Evolutionary conservation across 192 early-diverging fungal genomes (phyloP).

Genomic region (Podila horticola): DNA sequence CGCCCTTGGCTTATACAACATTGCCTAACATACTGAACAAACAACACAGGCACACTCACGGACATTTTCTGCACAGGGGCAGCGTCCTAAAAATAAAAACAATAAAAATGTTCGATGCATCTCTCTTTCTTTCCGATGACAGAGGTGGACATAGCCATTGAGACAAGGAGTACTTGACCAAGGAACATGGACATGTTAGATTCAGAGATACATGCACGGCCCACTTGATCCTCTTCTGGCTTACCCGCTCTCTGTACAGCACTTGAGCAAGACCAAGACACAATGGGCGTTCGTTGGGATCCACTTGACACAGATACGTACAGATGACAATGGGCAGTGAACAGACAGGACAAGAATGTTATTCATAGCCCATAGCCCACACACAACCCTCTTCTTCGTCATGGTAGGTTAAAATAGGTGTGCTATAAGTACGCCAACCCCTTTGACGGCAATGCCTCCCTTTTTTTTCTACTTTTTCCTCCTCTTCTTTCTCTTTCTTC

Average conservation of each 20-base stretch:
- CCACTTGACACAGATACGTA: slow-evolving; percentile 4
- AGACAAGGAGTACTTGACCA: no score
- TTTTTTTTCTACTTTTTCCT: slow-evolving; percentile 3
- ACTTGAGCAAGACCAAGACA: neutral
- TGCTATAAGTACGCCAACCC: neutral
- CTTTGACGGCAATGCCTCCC: neutral
- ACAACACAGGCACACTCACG: no score
- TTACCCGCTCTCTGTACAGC: neutral
- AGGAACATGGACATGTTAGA: no score
- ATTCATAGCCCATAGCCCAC: no score
- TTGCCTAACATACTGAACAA: no score
- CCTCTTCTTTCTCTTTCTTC: neutral
- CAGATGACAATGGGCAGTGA: neutral
- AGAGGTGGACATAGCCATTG: no score
- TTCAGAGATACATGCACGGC: no score
- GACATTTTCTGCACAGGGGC: slow-evolving; percentile 1
- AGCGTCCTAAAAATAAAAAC: slow-evolving; percentile 30
- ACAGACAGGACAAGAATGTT: no score
- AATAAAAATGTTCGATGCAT: neutral
- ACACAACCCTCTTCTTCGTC: no score
- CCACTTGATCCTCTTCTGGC: neutral
- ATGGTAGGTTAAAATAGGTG: no score
- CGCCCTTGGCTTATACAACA: no score
- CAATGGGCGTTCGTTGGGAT: neutral
- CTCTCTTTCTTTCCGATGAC: no score